phyloP scores from a whole-genome alignment of 768 basidiomycete genomes.

The Boletales sp. region DNA sequence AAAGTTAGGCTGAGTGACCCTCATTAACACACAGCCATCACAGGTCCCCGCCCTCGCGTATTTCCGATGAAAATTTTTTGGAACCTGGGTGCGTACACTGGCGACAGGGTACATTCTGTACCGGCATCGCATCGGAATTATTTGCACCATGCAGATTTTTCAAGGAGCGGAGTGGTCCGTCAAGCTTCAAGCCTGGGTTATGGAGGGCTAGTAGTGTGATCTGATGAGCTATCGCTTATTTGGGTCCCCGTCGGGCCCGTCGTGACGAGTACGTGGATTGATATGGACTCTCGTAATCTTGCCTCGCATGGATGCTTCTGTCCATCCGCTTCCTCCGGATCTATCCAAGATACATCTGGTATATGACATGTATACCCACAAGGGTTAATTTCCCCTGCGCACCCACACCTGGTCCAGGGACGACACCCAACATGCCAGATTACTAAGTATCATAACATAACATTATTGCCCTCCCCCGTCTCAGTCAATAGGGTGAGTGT shows the following conservation, averaged over 20 bases:
- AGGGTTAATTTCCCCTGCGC: slow-evolving; percentile 21
- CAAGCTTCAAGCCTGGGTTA: no score
- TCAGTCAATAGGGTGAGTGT: slow-evolving; percentile 15
- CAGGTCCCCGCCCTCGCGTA: slow-evolving; percentile 38
- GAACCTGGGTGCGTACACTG: slow-evolving; percentile 6
- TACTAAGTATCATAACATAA: slow-evolving; percentile 23
- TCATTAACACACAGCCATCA: slow-evolving; percentile 37
- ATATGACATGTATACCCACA: slow-evolving; percentile 21
- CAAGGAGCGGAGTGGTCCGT: no score
- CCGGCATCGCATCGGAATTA: slow-evolving; percentile 8
- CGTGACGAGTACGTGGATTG: no score
- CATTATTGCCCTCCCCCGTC: slow-evolving; percentile 9
- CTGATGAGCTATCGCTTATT: background rate
- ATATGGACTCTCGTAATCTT: slow-evolving; percentile 11
- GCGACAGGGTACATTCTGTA: slow-evolving; percentile 15
- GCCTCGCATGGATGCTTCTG: slow-evolving; percentile 2
- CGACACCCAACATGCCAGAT: slow-evolving; percentile 19
- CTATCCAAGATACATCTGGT: slow-evolving; percentile 5
- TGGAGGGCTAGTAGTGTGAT: no score
- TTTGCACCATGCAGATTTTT: no score
- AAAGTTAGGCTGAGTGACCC: slow-evolving; percentile 29
- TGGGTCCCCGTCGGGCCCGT: background rate
- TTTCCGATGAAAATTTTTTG: slow-evolving; percentile 35
- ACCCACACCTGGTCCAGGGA: slow-evolving; percentile 25
- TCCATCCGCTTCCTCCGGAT: slow-evolving; percentile 13